Conservation (phyloP, 1,284 basidiomycete species). For the Sphagnurus paluster region DNA sequence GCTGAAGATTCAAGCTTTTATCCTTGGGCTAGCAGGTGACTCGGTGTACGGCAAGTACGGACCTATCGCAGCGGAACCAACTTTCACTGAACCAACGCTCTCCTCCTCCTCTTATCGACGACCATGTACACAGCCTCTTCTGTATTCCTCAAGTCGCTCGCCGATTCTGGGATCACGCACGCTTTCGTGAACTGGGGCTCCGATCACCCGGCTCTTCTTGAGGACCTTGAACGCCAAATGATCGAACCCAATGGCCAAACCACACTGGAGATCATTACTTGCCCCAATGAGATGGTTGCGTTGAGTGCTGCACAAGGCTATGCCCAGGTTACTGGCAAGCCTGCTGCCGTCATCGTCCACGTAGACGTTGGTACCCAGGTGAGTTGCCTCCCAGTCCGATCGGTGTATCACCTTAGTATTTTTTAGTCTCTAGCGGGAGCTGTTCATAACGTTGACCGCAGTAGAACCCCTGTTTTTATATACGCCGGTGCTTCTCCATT, state of each 20-base stretch:
- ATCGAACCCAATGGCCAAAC: slow-evolving; percentile 38
- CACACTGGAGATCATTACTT: slow-evolving; percentile 54
- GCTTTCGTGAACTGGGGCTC: slow-evolving; percentile 77
- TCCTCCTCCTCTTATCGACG: no score
- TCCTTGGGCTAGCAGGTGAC: no score
- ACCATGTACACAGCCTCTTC: slow-evolving; percentile 59
- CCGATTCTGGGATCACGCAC: slow-evolving; percentile 63
- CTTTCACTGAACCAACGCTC: no score
- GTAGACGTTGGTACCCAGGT: slow-evolving; percentile 76
- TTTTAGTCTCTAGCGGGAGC: slow-evolving; percentile 65
- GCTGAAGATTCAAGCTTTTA: no score
- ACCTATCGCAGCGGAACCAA: no score
- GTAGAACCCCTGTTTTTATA: slow-evolving; percentile 64
- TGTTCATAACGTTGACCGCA: slow-evolving; percentile 67
- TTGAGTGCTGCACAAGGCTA: slow-evolving; percentile 71
- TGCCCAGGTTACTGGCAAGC: slow-evolving; percentile 61
- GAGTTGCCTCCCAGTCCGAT: slow-evolving; percentile 13
- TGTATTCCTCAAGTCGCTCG: slow-evolving; percentile 57
- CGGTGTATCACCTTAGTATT: neutral
- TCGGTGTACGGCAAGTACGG: no score
- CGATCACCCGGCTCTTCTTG: slow-evolving; percentile 69
- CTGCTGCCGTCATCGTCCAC: slow-evolving; percentile 71
- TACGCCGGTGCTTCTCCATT: slow-evolving; percentile 71
- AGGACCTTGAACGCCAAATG: slow-evolving; percentile 62
- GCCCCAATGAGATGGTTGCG: slow-evolving; percentile 77